A percentile compares a stretch with the other conserved stretches of the same genome.
Evolutionary conservation across 805 yeast genomes (phyloP).

Genomic region (Cephaloascus fragrans): DNA sequence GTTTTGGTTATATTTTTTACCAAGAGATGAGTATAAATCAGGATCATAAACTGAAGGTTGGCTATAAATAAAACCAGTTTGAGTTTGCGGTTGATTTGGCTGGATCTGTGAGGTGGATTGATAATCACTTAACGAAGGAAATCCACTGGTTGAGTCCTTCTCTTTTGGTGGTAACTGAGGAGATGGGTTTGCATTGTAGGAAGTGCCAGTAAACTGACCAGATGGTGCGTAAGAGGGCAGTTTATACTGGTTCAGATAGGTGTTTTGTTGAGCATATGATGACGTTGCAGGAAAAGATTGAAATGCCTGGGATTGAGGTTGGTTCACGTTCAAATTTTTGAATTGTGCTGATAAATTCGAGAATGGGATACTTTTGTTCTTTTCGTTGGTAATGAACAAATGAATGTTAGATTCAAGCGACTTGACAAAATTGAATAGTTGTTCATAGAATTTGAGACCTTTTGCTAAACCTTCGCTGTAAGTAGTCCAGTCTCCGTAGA

Average conservation of each 20-base stretch:
- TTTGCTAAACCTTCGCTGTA: slow-evolving; percentile 49
- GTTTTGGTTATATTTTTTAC: slow-evolving; percentile 8
- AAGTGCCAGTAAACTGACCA: neutral
- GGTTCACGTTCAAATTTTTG: neutral
- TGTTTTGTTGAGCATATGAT: slow-evolving; percentile 1
- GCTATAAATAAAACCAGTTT: slow-evolving; percentile 2
- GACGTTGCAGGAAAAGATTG: slow-evolving; percentile 2
- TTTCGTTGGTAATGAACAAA: neutral
- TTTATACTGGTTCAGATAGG: neutral
- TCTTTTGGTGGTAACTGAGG: slow-evolving; percentile 4
- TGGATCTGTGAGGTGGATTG: neutral
- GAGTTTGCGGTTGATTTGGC: slow-evolving; percentile 3
- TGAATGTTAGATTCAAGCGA: slow-evolving; percentile 12
- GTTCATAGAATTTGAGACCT: slow-evolving; percentile 56
- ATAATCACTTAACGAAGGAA: neutral
- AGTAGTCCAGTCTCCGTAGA: slow-evolving; percentile 48
- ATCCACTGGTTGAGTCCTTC: slow-evolving; percentile 4
- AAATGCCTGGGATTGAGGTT: no score
- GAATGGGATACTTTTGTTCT: neutral
- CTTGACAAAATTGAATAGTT: slow-evolving; percentile 27
- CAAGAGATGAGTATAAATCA: slow-evolving; percentile 32
- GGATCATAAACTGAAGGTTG: slow-evolving; percentile 36
- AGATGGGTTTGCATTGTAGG: neutral
- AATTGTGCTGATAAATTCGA: neutral
- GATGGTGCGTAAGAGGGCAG: slow-evolving; percentile 1